phyloP scores from a whole-genome alignment of 129 eudicot species.

The Deinandra increscens region DNA sequence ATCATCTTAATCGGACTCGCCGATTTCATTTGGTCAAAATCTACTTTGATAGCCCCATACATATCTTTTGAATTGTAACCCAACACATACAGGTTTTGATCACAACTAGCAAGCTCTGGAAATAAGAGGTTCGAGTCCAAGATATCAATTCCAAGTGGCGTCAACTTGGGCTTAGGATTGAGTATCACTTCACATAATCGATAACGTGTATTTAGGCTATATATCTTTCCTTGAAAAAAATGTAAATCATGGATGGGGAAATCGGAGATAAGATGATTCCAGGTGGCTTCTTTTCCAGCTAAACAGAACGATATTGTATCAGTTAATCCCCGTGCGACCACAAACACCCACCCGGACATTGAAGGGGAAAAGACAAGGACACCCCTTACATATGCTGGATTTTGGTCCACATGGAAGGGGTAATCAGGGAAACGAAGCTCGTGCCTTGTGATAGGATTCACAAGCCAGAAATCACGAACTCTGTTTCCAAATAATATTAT shows the following conservation, averaged over 20 bases:
- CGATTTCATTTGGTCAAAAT: background rate
- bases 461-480: background rate
- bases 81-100: background rate
- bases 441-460: slow-evolving; percentile 18
- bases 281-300: background rate
- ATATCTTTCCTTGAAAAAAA: background rate
- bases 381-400: background rate
- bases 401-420: background rate
- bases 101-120: background rate
- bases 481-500: background rate
- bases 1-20: too few relatives aligned
- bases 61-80: background rate
- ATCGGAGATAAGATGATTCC: too few relatives aligned
- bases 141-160: background rate
- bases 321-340: background rate
- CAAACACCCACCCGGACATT: background rate
- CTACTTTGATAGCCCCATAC: background rate
- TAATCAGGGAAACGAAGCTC: slow-evolving; percentile 20
- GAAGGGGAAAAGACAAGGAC: slow-evolving; percentile 15
- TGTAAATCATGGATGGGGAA: background rate
- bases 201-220: background rate
- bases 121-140: background rate
- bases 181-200: background rate
- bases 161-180: background rate
- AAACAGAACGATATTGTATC: background rate